Conservation (phyloP, 352 stramenopile genomes). For the Pythium phragmiticola region DNA sequence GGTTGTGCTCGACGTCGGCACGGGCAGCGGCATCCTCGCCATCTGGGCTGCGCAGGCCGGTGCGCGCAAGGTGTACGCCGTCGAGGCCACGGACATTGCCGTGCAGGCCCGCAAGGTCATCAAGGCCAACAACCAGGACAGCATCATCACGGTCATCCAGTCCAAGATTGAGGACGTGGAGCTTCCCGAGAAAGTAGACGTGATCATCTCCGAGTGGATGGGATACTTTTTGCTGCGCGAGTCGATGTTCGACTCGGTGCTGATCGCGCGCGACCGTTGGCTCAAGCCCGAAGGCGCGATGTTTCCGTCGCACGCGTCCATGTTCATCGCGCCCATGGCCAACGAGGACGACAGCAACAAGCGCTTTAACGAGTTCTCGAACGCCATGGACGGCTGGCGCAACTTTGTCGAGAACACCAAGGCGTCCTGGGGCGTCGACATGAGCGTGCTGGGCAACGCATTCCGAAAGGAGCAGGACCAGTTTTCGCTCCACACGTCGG, state of each 20-base stretch:
- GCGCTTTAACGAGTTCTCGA: slow-evolving; percentile 81
- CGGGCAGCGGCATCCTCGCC: slow-evolving; percentile 97
- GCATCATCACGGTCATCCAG: slow-evolving; percentile 99
- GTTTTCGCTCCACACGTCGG: slow-evolving; percentile 85
- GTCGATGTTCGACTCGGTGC: slow-evolving; percentile 99
- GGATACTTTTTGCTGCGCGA: slow-evolving; percentile 99
- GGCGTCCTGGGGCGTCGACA: slow-evolving; percentile 96
- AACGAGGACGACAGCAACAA: slow-evolving; percentile 92
- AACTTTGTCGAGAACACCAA: slow-evolving; percentile 91
- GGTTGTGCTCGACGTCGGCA: slow-evolving; percentile 99
- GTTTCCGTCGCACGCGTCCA: slow-evolving; percentile 98
- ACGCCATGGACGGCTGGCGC: slow-evolving; percentile 84
- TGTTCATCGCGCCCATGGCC: slow-evolving; percentile 96
- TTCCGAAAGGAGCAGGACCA: slow-evolving; percentile 89
- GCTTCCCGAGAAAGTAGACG: slow-evolving; percentile 97
- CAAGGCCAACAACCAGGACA: slow-evolving; percentile 93
- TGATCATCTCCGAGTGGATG: slow-evolving; percentile 99
- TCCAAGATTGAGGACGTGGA: slow-evolving; percentile 97
- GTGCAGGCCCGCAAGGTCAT: slow-evolving; percentile 96
- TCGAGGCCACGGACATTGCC: slow-evolving; percentile 98
- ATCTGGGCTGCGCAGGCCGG: slow-evolving; percentile 98
- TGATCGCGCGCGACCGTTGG: slow-evolving; percentile 96
- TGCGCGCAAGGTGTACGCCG: slow-evolving; percentile 97
- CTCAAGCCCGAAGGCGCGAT: slow-evolving; percentile 96
- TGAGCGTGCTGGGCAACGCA: slow-evolving; percentile 88